These are phyloP conservation scores for Rhodotorula babjevae DNA, from an alignment of 768 basidiomycete species.

Conservation along the genomic window DNA sequence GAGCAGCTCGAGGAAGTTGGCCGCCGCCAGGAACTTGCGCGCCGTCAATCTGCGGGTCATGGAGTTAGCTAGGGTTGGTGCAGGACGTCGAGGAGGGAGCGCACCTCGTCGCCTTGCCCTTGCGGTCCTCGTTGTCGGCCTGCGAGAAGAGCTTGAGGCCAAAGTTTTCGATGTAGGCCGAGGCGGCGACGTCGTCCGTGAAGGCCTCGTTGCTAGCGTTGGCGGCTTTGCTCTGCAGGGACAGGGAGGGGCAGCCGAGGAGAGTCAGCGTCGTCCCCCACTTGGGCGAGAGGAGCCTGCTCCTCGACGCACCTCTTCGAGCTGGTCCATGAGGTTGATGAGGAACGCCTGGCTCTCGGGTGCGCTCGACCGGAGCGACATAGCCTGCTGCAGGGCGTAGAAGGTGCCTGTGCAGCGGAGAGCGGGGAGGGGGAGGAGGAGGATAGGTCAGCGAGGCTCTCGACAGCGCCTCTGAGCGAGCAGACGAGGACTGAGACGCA, in stretches of 20 bases:
- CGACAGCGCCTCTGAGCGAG: background rate
- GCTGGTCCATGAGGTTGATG: constrained; percentile 64
- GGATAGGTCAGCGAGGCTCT: background rate
- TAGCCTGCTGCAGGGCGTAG: constrained; percentile 83
- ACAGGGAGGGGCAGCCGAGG: background rate
- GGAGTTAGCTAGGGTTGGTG: no score
- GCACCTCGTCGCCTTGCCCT: constrained; percentile 69
- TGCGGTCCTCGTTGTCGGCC: constrained; percentile 88
- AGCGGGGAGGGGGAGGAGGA: background rate
- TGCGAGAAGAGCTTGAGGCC: constrained; percentile 77
- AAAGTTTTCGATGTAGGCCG: constrained; percentile 92
- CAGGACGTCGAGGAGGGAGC: no score
- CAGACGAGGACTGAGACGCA: constrained; percentile 45
- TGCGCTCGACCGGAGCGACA: constrained; percentile 59
- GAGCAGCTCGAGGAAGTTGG: constrained; percentile 88
- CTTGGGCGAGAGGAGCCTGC: no score
- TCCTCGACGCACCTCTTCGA: constrained; percentile 64
- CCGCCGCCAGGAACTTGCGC: constrained; percentile 88
- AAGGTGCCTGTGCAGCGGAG: constrained; percentile 64
- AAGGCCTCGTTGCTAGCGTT: constrained; percentile 73
- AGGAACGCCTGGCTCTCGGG: constrained; percentile 69
- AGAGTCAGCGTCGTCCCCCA: background rate
- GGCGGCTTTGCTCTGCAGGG: constrained; percentile 61
- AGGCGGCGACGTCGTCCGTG: constrained; percentile 71
- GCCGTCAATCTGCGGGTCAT: constrained; percentile 68